A percentile compares a stretch with the other conserved stretches of the same genome.
phyloP scores from a whole-genome alignment of 2,329 filamentous ascomycete species.

The Hirsutella rhossiliensis region DNA sequence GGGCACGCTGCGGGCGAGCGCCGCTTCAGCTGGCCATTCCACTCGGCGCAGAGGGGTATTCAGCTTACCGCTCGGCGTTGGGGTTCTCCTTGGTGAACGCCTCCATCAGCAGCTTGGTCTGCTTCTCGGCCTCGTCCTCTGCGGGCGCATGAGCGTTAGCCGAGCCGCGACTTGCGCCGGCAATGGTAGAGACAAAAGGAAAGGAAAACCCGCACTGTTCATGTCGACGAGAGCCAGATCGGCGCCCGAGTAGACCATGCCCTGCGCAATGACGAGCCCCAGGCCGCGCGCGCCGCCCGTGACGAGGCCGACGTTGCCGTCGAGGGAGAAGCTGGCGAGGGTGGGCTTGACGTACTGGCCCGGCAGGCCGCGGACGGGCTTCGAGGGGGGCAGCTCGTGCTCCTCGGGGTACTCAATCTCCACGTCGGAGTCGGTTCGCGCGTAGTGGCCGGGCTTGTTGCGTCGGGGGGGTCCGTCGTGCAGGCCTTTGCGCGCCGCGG shows the following conservation, averaged over 20 bases:
- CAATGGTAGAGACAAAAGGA: too few species aligned
- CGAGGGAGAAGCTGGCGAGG: constrained; percentile 73
- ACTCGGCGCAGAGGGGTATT: too few species aligned
- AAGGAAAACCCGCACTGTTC: constrained; percentile 47
- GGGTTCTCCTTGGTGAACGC: constrained; percentile 73
- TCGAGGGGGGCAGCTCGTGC: constrained; percentile 56
- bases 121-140: constrained; percentile 76
- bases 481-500: constrained; percentile 13
- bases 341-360: constrained; percentile 78
- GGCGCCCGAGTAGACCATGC: constrained; percentile 75
- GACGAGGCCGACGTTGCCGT: constrained; percentile 71
- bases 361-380: constrained; percentile 62
- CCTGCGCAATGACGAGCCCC: constrained; percentile 87
- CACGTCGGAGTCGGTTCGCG: constrained; percentile 69
- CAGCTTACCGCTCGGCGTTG: constrained; percentile 48
- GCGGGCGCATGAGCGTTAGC: neutral
- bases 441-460: constrained; percentile 50
- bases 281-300: constrained; percentile 85
- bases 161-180: too few species aligned
- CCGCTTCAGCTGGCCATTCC: too few species aligned
- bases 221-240: constrained; percentile 88
- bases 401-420: constrained; percentile 69
- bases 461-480: constrained; percentile 21
- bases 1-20: constrained; percentile 41
- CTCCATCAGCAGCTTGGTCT: constrained; percentile 61